Evolutionary conservation across 2,329 filamentous ascomycete genomes (phyloP), one percentile per base, ranked within the genome.

Genomic region (Chaetomium strumarium): DNA sequence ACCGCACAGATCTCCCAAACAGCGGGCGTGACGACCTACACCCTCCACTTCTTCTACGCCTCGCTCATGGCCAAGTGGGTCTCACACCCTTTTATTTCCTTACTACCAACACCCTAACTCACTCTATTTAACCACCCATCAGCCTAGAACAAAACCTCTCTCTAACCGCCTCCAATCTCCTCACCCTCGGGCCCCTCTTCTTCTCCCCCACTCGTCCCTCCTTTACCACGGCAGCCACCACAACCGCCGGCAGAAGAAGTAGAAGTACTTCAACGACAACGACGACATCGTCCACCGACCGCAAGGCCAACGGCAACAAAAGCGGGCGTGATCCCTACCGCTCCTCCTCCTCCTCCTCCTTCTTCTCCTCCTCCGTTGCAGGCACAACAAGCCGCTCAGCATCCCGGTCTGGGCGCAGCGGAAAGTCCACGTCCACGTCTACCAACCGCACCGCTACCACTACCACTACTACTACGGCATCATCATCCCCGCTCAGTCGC

Each of bases 121-220:
- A 34, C 33, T 4, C 9, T 34, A 11, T 34, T 12, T 45, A 46
- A 46, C 16, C 36, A 40, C n/a, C 33, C 8, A 10, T 10, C 40
- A 68, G 66, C 6, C 60, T 71, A 11, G 66, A 70, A 47, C 66
- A 69, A 50, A 72, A 70, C 58, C 44, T 70, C n/a, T 63, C 65
- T 51, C 67, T 72, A 24, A 55, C 69, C 10, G 63, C 68, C 9
- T 65, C 69, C 36, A 72, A 72, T 55, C 58, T 70, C 12, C 59
- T 72, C 1, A 64, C 66, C 20, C 60, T 70, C 24, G 63, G 66
- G 2, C 59, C 67, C 3, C 60, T 70, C 30, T 67, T 66, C 56
- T 61, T 61, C 39, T 46, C 52, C 1, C 29, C 30, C 20, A n/a
- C n/a, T n/a, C n/a, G n/a, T n/a, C 1, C 44, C 11, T 10, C 36